Evolutionary conservation across 305 asterid genomes (phyloP), one percentile per base, ranked within the genome.

Genomic region (Plantago coronopus): DNA sequence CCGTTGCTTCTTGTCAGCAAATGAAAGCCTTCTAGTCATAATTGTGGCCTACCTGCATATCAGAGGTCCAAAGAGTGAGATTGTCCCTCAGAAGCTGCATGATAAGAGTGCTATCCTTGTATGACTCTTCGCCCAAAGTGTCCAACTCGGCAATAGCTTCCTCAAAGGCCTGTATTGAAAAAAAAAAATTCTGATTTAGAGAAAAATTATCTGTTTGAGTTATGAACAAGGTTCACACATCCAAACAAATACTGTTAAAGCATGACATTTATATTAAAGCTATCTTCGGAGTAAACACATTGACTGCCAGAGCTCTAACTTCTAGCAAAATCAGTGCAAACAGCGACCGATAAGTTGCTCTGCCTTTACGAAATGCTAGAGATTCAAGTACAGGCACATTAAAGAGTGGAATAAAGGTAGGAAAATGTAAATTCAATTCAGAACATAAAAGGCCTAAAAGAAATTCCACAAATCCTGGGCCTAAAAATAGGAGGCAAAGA

Each of bases 11-110:
- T 31, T 38, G 23, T 42, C 16, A 49, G 43, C 18, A 47, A 62
- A 57, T 2, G 12, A 44, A 42, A 25, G 25, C 40, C 58, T 61
- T 64, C 45, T 47, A 68, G 61, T 47, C 25, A 47, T 60, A 17
- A 61, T 17, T 54, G 64, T 38, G 9, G 38, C 17, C 45, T 69
- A 81, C 88, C 84, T 81, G 88, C 79, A 79, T 76, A 67, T 81
- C 83, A 4, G 88, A 79, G 73, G 88, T 78, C 88, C 88, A 81
- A 34, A 81, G 84, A 65, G 84, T 81, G 72, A 81, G 84, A 70
- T 81, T 81, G 71, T 81, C 88, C 74, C 88, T 70, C 67, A 81
- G 80, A 72, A 81, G 88, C 65, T 81, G 88, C 88, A 81, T 81
- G 74, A 81, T 81, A 29, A 81, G 84, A 45, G 88, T 81, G 83